Evolutionary conservation across 257 asterid genomes (phyloP).

Genomic region (Ballota nigra): DNA sequence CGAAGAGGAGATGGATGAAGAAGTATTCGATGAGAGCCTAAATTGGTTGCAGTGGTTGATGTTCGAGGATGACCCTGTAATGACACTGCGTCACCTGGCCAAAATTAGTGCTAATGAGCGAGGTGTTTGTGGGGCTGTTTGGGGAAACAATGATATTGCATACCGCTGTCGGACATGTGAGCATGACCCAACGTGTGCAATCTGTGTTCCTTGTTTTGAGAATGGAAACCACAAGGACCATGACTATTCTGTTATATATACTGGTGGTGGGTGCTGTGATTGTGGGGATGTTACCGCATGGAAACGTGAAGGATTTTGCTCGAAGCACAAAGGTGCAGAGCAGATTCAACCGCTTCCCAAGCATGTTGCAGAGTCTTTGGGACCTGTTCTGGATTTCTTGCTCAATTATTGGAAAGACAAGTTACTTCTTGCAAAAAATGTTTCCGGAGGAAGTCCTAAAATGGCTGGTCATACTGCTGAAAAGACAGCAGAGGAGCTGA

Average conservation of each 20-base stretch:
- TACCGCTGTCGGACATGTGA: constrained; percentile 93
- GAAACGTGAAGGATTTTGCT: constrained; percentile 97
- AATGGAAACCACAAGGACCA: constrained; percentile 93
- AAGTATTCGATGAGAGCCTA: constrained; percentile 55
- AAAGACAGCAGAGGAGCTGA: constrained; percentile 60
- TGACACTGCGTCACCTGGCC: constrained; percentile 58
- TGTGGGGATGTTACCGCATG: constrained; percentile 99
- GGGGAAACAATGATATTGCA: constrained; percentile 92
- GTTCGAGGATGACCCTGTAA: constrained; percentile 75
- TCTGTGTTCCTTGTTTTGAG: constrained; percentile 93
- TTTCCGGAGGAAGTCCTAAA: constrained; percentile 41
- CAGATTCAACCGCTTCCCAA: constrained; percentile 83
- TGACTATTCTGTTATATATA: constrained; percentile 81
- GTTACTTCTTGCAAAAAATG: constrained; percentile 38
- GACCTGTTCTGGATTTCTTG: constrained; percentile 76
- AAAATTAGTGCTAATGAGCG: constrained; percentile 53
- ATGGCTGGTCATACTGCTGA: constrained; percentile 33
- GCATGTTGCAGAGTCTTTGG: constrained; percentile 55
- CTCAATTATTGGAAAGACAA: constrained; percentile 65
- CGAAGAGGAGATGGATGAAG: constrained; percentile 49
- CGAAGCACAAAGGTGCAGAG: constrained; percentile 85
- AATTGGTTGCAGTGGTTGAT: constrained; percentile 92
- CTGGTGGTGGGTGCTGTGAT: constrained; percentile 98
- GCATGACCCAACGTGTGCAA: constrained; percentile 95
- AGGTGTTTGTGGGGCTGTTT: constrained; percentile 94